Percentiles rank a stretch among this genome's conserved stretches.
Evolutionary conservation across 768 basidiomycete species (phyloP).

Genomic region (Russula sp.): DNA sequence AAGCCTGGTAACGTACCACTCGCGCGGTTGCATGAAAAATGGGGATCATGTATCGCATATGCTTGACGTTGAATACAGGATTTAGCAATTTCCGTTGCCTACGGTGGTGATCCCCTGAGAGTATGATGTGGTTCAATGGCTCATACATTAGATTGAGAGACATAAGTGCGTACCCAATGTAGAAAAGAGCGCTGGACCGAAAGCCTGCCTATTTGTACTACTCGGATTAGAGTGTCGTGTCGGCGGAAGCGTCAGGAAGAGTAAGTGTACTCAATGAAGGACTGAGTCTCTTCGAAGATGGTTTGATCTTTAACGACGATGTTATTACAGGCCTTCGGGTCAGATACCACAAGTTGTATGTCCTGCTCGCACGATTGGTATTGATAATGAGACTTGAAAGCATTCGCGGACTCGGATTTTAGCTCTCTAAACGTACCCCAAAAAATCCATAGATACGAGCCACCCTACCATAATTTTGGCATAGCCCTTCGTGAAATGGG

Average conservation of each 20-base stretch:
- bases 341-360: slow-evolving; percentile 4
- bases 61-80: slow-evolving; percentile 23
- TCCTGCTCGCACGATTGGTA: neutral
- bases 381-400: neutral
- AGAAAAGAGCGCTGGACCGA: slow-evolving; percentile 4
- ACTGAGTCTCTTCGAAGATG: neutral
- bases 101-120: neutral
- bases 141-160: neutral
- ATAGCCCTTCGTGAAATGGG: neutral
- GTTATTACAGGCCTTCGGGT: slow-evolving; percentile 4
- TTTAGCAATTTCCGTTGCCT: slow-evolving; percentile 13
- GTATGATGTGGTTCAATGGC: neutral
- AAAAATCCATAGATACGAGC: neutral
- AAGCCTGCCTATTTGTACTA: neutral
- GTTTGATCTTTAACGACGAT: slow-evolving; percentile 1
- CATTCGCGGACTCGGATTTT: neutral
- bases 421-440: neutral
- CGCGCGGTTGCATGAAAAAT: slow-evolving; percentile 20
- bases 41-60: slow-evolving; percentile 25
- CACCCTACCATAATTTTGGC: neutral
- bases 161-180: neutral
- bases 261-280: neutral
- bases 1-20: slow-evolving; percentile 5
- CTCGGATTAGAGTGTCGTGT: no score
- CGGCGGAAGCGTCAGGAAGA: no score